These are phyloP conservation scores for Pinus taeda DNA, from an alignment of 75 land plant species.

Conservation along the genomic window DNA sequence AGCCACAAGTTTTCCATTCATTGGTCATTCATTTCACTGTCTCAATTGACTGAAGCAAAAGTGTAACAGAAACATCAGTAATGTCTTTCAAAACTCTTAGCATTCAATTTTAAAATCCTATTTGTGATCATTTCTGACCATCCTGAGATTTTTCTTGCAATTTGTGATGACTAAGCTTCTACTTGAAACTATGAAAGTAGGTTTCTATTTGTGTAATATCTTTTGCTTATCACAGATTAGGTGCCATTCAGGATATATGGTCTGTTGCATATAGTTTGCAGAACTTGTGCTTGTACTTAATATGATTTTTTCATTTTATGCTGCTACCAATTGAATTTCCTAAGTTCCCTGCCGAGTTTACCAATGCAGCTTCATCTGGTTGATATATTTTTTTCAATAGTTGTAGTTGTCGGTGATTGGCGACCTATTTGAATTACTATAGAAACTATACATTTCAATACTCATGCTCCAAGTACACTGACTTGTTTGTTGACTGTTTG, in stretches of 20 bases:
- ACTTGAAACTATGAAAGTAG: not conserved
- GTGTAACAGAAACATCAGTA: not conserved
- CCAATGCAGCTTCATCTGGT: not conserved
- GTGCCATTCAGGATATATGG: not conserved
- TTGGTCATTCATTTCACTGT: not conserved
- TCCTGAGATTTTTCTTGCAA: not conserved
- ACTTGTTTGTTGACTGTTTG: conserved; percentile 8
- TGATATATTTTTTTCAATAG: not conserved
- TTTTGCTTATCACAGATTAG: not conserved
- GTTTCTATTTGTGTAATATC: not conserved
- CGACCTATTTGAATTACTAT: not conserved
- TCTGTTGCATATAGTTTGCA: not conserved
- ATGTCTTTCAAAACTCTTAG: not conserved
- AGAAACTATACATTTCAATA: not conserved
- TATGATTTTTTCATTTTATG: not conserved
- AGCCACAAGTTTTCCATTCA: not conserved
- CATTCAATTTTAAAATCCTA: not conserved
- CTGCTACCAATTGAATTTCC: not conserved
- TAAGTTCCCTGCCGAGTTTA: not conserved
- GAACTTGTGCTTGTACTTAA: not conserved
- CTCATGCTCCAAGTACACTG: conserved; percentile 1
- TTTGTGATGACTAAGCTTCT: not conserved
- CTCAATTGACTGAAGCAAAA: not conserved
- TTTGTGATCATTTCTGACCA: not conserved
- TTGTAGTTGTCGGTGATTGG: not conserved